phyloP scores from a whole-genome alignment of 73 alveolate genomes.

The Blepharisma stoltei region DNA sequence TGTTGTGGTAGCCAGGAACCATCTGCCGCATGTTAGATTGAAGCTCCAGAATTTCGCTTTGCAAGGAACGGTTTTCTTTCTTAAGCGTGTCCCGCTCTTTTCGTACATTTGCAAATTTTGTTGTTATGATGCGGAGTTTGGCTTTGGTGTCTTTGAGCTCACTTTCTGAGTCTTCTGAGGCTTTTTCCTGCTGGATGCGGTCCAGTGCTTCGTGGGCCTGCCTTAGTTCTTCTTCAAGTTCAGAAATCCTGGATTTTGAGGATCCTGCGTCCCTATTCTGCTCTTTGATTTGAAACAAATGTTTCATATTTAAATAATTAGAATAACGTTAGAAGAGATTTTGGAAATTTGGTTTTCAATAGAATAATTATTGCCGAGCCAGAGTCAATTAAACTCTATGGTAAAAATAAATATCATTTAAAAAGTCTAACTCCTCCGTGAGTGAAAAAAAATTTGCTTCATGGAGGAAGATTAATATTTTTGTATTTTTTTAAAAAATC shows the following conservation, averaged over 20 bases:
- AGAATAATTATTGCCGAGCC: too few species aligned
- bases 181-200: neutral
- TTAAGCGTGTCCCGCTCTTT: slow-evolving; percentile 77
- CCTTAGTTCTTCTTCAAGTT: slow-evolving; percentile 27
- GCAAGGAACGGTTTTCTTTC: slow-evolving; percentile 75
- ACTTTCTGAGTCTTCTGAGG: slow-evolving; percentile 21
- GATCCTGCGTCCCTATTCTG: slow-evolving; percentile 1
- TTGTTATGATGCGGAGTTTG: slow-evolving; percentile 72
- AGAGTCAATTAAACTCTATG: too few species aligned
- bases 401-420: too few species aligned
- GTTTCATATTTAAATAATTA: slow-evolving; percentile 11
- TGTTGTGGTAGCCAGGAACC: slow-evolving; percentile 93
- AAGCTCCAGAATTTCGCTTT: slow-evolving; percentile 77
- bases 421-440: too few species aligned
- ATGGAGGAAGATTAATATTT: too few species aligned
- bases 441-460: too few species aligned
- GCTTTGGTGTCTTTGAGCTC: slow-evolving; percentile 43
- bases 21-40: slow-evolving; percentile 84
- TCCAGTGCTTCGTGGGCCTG: slow-evolving; percentile 12
- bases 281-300: slow-evolving; percentile 23
- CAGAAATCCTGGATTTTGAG: neutral
- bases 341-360: too few species aligned
- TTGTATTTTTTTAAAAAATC: too few species aligned
- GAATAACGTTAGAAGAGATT: neutral
- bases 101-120: slow-evolving; percentile 76